Base-by-base conservation (phyloP, 805 yeast genomes). In the Kodamaea restingae region DNA sequence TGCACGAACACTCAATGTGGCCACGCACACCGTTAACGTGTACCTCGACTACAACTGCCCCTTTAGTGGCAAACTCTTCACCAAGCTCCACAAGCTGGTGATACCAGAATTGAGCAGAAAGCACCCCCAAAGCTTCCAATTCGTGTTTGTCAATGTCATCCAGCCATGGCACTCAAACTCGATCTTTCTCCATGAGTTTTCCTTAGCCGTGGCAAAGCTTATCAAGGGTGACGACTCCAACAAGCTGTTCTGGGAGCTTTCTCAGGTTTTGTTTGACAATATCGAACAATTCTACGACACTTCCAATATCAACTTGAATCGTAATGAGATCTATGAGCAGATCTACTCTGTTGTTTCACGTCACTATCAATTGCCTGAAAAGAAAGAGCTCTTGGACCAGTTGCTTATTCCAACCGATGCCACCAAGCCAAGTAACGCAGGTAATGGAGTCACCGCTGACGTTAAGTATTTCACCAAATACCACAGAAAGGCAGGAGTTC, bases 121-220 rank as follows among this genome's bases (percentile, higher is more conserved):
- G 39, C 61, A 67, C 37, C 74, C 80, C 1, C 70, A 69, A 41
- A 57, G 73, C 43, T 75, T 81, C 49, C 76, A 77, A 47, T 71
- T 85, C 44, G 75, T 79, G 8, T 77, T 82, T 58, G 73, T 80
- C 45, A 82, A 85, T 52, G 88, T 81, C 29, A 70, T 84, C n/a
- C 96, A 88, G 65, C 93, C 95, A 48, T 88, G 95, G 95, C 96
- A 88, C 57, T 81, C 90, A 32, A 76, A 79, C 40, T 81, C 91
- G 1, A 73, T 76, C 4, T 60, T 77, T 26, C 65, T 79, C 28
- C 82, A 83, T 55, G 95, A 88, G 54, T 83, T 84, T 30, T 71
- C 84, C 0, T 58, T 88, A 18, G 88, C 81, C 0, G 80, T 81
- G 21, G 84, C 84, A n/a, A 65, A 73, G 35, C 78, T 83, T 56